Evolutionary conservation across 2,329 filamentous ascomycete species (phyloP), one percentile per base, ranked within the genome.

Genomic region (Torrubiella hemipterigena): DNA sequence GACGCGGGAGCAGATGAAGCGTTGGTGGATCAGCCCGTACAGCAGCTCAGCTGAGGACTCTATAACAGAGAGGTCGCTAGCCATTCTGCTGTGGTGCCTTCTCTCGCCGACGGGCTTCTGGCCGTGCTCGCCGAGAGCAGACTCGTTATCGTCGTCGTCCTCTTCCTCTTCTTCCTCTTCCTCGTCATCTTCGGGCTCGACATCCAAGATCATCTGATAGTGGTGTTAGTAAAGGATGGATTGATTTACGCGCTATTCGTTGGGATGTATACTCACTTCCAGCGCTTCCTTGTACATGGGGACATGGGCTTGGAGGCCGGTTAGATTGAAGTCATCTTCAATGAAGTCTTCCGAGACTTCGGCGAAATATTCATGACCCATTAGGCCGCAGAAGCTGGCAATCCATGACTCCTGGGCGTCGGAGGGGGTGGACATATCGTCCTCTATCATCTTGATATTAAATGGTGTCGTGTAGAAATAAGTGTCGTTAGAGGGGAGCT

Each of bases 321-420:
- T 98, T 42, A 98, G 68, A 59, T 98, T 98, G 69, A 98, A 98
- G 58, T 98, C 91, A 75, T 98, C 91, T 58, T 98, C 91, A 52
- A 98, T 96, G 49, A 98, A 98, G 51, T 98, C 91, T 61, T 98
- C 91, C 27, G 85, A 91, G 30, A 98, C 89, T 64, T 98, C 91
- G 40, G 91, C 91, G 58, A 98, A 98, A 63, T 96, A 98, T 59
- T 98, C 91, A 55, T 98, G 91, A 39, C 91, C 91, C 38, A 96
- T 73, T 27, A 96, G 68, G 23, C 84, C 86, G 66, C 91, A 98
- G 58, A 95, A 98, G 36, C 87, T 93, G 41, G 85, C 81, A 63
- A 98, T 96, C 91, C 91, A 98, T 34, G 87, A 93, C 65, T 98
- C 91, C 39, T 70, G 69, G 18, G 67, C 58, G 32, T 67, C 70